A percentile compares a stretch with the other conserved stretches of the same genome.
These are phyloP conservation scores for Fusarium goolgardi DNA, from an alignment of 2,329 filamentous ascomycete genomes.

Conservation along the genomic window DNA sequence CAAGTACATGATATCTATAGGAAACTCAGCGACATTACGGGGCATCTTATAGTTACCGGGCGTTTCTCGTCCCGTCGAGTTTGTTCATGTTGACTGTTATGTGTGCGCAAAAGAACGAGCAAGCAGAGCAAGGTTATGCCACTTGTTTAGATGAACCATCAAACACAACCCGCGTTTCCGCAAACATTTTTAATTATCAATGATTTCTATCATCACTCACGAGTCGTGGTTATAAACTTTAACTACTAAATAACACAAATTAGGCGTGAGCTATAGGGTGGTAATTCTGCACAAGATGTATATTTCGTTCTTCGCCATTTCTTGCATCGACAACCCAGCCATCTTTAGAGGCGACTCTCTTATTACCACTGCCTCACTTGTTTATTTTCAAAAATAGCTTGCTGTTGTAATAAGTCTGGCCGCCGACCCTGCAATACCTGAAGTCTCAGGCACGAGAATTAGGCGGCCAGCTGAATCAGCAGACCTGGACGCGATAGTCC, in stretches of 20 bases:
- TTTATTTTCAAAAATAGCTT: background rate
- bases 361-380: background rate
- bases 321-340: too few relatives aligned
- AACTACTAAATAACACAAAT: background rate
- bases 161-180: background rate
- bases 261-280: background rate
- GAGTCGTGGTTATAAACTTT: background rate
- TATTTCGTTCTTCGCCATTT: background rate
- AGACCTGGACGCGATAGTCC: background rate
- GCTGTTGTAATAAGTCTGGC: background rate
- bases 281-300: background rate
- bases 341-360: too few relatives aligned
- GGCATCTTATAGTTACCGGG: constrained; percentile 16
- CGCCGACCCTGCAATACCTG: constrained; percentile 16
- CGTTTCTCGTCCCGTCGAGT: background rate
- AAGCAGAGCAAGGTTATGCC: constrained; percentile 3
- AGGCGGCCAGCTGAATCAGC: constrained; percentile 28
- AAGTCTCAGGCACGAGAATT: constrained; percentile 17
- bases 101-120: background rate
- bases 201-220: too few relatives aligned
- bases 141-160: background rate
- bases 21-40: background rate
- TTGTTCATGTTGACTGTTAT: constrained; percentile 16
- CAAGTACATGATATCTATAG: too few relatives aligned
- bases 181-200: background rate